Evolutionary conservation across 2,329 filamentous ascomycete species (phyloP).

Genomic region (Verticillium isaacii): DNA sequence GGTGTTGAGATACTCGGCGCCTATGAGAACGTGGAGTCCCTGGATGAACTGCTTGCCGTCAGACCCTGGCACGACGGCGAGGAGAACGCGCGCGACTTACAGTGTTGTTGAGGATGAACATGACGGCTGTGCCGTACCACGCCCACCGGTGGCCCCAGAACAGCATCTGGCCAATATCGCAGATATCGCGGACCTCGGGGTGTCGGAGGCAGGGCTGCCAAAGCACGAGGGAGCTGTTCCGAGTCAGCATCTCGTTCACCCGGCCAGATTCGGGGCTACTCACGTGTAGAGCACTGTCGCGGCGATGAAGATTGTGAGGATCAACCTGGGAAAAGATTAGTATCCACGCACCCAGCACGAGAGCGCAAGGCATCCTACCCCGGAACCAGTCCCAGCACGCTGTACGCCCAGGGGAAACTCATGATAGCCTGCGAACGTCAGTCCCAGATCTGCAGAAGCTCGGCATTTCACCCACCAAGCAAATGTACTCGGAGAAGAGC

Average conservation of each 20-base stretch:
- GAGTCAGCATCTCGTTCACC: not conserved
- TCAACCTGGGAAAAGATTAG: slow-evolving; percentile 41
- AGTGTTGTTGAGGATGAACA: slow-evolving; percentile 93
- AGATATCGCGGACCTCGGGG: slow-evolving; percentile 87
- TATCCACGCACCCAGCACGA: not conserved
- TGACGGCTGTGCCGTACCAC: slow-evolving; percentile 66
- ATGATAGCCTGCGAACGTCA: slow-evolving; percentile 57
- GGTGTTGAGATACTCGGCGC: slow-evolving; percentile 85
- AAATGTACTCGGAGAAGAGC: slow-evolving; percentile 94
- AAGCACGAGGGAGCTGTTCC: slow-evolving; percentile 26
- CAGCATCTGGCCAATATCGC: slow-evolving; percentile 91
- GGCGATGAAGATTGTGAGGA: slow-evolving; percentile 76
- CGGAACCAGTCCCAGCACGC: slow-evolving; percentile 78
- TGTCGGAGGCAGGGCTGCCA: slow-evolving; percentile 91
- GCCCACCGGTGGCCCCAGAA: slow-evolving; percentile 80
- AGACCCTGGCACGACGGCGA: not conserved
- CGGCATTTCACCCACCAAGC: slow-evolving; percentile 42
- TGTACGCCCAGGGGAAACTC: slow-evolving; percentile 94
- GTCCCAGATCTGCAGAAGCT: not conserved
- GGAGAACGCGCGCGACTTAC: not conserved
- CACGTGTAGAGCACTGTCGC: slow-evolving; percentile 74
- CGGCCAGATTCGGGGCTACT: not conserved
- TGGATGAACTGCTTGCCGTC: slow-evolving; percentile 31
- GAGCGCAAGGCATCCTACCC: slow-evolving; percentile 23
- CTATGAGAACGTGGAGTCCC: slow-evolving; percentile 75